Evolutionary conservation across 1,284 basidiomycete species (phyloP).

Genomic region (Chiua sp.): DNA sequence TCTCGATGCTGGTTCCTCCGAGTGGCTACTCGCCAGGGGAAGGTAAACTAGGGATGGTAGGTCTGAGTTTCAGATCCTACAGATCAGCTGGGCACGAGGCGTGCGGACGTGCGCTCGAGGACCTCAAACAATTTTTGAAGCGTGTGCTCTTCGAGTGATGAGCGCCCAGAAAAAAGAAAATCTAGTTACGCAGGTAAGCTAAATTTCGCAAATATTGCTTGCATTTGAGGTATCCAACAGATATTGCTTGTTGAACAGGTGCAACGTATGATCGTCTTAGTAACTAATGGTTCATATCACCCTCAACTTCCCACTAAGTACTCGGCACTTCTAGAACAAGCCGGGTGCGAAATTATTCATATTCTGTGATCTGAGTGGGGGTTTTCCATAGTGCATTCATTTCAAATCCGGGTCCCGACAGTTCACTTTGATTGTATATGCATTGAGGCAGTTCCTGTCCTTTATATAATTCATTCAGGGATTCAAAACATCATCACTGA

Average conservation of each 20-base stretch:
- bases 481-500: background rate
- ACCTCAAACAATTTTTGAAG: conserved; percentile 68
- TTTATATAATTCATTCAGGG: background rate
- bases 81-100: conserved; percentile 68
- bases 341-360: background rate
- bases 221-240: background rate
- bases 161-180: no score
- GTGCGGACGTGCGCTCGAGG: conserved; percentile 60
- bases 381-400: background rate
- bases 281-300: background rate
- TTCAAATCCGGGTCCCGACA: no score
- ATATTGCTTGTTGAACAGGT: background rate
- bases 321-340: conserved; percentile 1
- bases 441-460: background rate
- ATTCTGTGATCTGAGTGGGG: background rate
- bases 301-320: background rate
- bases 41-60: conserved; percentile 38
- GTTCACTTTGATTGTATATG: no score
- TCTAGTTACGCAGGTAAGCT: background rate
- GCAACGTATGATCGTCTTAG: background rate
- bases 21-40: conserved; percentile 28
- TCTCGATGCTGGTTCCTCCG: conserved; percentile 27
- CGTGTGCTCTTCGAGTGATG: conserved; percentile 46
- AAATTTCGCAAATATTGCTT: conserved; percentile 2
- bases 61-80: conserved; percentile 68